Percentiles rank a stretch among this genome's conserved stretches.
phyloP scores from a whole-genome alignment of 805 yeast species.

The Candida palmyrensis region DNA sequence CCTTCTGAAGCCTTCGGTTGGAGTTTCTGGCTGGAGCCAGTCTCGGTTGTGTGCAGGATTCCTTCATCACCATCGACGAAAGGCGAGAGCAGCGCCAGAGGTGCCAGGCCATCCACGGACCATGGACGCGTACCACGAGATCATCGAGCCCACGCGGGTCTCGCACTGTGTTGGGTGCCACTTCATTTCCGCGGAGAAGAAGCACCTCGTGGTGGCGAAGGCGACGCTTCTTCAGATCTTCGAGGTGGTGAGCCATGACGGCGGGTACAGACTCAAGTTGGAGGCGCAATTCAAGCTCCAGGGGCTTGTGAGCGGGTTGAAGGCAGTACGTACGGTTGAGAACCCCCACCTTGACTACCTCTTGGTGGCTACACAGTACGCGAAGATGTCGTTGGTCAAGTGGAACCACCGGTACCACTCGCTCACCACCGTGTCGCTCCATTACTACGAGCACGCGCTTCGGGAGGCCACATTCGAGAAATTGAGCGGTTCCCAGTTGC shows the following conservation, averaged over 20 bases:
- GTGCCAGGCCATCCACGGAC: too few relatives aligned
- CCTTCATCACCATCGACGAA: too few relatives aligned
- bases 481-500: slow-evolving; percentile 38
- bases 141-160: slow-evolving; percentile 72
- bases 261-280: slow-evolving; percentile 22
- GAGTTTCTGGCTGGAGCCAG: too few relatives aligned
- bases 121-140: slow-evolving; percentile 82
- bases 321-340: slow-evolving; percentile 44
- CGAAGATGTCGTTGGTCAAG: slow-evolving; percentile 70
- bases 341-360: slow-evolving; percentile 51
- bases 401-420: slow-evolving; percentile 58
- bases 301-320: slow-evolving; percentile 62
- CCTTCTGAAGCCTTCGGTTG: too few relatives aligned
- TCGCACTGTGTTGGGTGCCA: slow-evolving; percentile 53
- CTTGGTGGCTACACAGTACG: slow-evolving; percentile 61
- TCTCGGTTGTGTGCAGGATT: too few relatives aligned
- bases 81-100: too few relatives aligned
- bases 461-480: slow-evolving; percentile 43
- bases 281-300: slow-evolving; percentile 64
- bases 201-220: slow-evolving; percentile 63
- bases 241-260: slow-evolving; percentile 22
- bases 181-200: slow-evolving; percentile 38
- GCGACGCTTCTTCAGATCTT: slow-evolving; percentile 66
- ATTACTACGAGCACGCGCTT: slow-evolving; percentile 75
- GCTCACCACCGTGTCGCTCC: slow-evolving; percentile 73